Percentiles rank a stretch among this genome's conserved stretches.
Conservation (phyloP, 2,329 filamentous ascomycete genomes). For the Aspergillus fischeri region DNA sequence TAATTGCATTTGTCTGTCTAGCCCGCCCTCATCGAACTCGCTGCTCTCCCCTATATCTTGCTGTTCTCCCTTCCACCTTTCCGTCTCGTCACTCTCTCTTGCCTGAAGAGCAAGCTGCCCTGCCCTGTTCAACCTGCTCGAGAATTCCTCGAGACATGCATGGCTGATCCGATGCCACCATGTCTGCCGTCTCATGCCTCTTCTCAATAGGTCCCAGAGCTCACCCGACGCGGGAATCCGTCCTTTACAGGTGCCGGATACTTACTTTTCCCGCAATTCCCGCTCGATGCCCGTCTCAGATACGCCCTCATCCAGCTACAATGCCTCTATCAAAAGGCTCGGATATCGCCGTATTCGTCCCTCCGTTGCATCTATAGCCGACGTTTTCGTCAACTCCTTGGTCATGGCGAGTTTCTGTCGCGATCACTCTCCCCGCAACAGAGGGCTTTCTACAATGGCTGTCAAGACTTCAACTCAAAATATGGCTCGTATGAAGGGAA, state of each 20-base stretch:
- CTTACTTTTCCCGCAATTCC: conserved; percentile 17
- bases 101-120: conserved; percentile 11
- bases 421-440: conserved; percentile 40
- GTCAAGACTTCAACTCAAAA: conserved; percentile 13
- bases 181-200: conserved; percentile 63
- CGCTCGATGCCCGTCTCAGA: conserved; percentile 29
- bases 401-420: conserved; percentile 50
- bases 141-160: conserved; percentile 27
- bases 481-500: conserved; percentile 16
- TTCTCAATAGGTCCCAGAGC: conserved; percentile 53
- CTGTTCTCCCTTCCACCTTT: background rate
- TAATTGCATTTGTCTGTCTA: background rate
- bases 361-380: conserved; percentile 41
- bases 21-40: background rate
- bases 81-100: conserved; percentile 1
- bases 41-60: background rate
- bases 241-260: conserved; percentile 41
- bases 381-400: conserved; percentile 52
- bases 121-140: conserved; percentile 15
- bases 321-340: conserved; percentile 26
- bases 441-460: conserved; percentile 26
- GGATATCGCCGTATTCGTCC: conserved; percentile 25
- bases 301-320: conserved; percentile 16
- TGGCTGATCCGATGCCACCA: conserved; percentile 47
- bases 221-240: conserved; percentile 46